Percentiles rank a stretch among this genome's conserved stretches.
Evolutionary conservation across 2,329 filamentous ascomycete genomes (phyloP).

Genomic region (Colletotrichum echinochloae): DNA sequence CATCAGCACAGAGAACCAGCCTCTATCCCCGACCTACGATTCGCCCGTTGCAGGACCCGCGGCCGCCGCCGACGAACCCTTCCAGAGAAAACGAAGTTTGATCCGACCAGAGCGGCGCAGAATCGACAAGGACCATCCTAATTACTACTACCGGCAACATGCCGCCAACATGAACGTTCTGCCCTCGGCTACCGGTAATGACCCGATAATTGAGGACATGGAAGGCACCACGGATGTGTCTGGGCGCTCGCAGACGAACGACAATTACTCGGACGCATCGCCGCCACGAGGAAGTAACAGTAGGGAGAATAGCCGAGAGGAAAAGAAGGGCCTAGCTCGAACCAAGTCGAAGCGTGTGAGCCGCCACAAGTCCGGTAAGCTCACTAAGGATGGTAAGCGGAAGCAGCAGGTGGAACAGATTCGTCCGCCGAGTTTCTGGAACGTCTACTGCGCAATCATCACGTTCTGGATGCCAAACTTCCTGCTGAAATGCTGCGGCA

Average conservation of each 20-base stretch:
- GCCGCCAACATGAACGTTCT: conserved; percentile 91
- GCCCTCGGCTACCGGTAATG: conserved; percentile 92
- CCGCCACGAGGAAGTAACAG: conserved; percentile 48
- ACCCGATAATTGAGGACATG: conserved; percentile 84
- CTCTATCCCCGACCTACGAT: conserved; percentile 63
- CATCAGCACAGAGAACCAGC: conserved; percentile 66
- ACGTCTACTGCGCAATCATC: conserved; percentile 91
- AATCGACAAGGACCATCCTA: conserved; percentile 88
- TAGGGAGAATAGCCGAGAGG: conserved; percentile 50
- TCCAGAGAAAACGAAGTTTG: conserved; percentile 84
- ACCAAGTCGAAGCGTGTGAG: conserved; percentile 53
- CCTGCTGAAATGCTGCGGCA: conserved; percentile 86
- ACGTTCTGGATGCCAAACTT: conserved; percentile 96
- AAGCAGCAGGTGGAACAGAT: conserved; percentile 71
- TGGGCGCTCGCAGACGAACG: conserved; percentile 55
- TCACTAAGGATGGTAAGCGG: conserved; percentile 71
- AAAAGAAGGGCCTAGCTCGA: conserved; percentile 51
- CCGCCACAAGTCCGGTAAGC: conserved; percentile 68
- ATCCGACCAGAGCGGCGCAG: conserved; percentile 89
- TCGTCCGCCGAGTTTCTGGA: conserved; percentile 89
- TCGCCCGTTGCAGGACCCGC: conserved; percentile 42
- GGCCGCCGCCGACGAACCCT: conserved; percentile 46
- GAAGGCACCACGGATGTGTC: conserved; percentile 72
- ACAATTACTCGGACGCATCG: conserved; percentile 58
- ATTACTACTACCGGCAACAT: conserved; percentile 96